A percentile compares a stretch with the other conserved stretches of the same genome.
These are phyloP conservation scores for Schizosaccharomyces japonicus DNA, from an alignment of 805 yeast genomes.

Conservation along the genomic window DNA sequence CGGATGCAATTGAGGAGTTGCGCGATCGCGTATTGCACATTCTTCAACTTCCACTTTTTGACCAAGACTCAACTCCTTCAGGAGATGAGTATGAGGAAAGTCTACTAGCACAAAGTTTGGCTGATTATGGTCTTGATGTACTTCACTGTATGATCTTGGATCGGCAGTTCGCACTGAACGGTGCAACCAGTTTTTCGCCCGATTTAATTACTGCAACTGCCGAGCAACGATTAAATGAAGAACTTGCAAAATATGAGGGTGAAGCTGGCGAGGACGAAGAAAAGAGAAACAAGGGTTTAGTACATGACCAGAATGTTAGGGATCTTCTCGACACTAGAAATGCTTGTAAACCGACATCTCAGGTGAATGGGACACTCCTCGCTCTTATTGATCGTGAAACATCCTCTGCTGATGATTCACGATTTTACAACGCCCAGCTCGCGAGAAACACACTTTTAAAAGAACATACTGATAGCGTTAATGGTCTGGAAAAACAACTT, in stretches of 20 bases:
- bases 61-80: constrained; percentile 26
- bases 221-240: neutral
- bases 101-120: constrained; percentile 49
- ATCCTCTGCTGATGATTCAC: neutral
- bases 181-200: constrained; percentile 13
- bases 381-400: neutral
- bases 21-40: constrained; percentile 21
- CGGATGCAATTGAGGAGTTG: constrained; percentile 29
- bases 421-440: no score
- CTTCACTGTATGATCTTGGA: constrained; percentile 19
- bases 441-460: neutral
- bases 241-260: neutral
- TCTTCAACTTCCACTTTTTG: constrained; percentile 29
- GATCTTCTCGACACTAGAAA: neutral
- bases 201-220: constrained; percentile 7
- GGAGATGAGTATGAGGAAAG: constrained; percentile 64
- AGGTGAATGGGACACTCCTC: neutral
- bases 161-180: constrained; percentile 20
- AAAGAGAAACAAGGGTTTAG: neutral
- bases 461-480: constrained; percentile 22
- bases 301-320: no score
- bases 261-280: neutral
- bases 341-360: neutral
- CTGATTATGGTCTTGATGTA: constrained; percentile 18
- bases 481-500: constrained; percentile 23